Conservation (phyloP, 2,329 filamentous ascomycete species). For the Fusarium foetens region DNA sequence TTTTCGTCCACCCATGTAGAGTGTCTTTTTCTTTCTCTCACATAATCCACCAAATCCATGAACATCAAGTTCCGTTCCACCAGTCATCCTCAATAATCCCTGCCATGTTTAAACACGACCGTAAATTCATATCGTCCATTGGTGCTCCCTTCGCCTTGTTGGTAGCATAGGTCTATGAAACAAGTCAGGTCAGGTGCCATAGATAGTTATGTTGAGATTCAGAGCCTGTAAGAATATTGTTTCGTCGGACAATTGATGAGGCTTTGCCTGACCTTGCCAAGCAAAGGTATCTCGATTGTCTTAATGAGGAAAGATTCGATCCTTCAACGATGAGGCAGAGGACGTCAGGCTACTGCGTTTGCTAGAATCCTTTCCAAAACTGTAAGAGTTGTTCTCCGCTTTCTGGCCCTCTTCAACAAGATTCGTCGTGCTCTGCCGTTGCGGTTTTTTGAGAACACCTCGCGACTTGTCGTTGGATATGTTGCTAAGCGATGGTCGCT, state of each 20-base stretch:
- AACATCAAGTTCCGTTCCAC: neutral
- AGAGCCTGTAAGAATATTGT: neutral
- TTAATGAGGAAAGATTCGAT: slow-evolving; percentile 40
- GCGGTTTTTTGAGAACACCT: slow-evolving; percentile 53
- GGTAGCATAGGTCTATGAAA: neutral
- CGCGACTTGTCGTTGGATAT: slow-evolving; percentile 38
- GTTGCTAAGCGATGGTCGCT: slow-evolving; percentile 40
- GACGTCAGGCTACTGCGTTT: slow-evolving; percentile 41
- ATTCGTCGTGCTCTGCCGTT: slow-evolving; percentile 44
- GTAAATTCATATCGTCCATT: neutral
- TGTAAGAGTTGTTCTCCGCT: slow-evolving; percentile 39
- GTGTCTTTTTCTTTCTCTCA: slow-evolving; percentile 1
- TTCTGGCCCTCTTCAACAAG: slow-evolving; percentile 41
- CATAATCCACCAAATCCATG: neutral
- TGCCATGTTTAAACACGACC: neutral
- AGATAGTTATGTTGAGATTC: neutral
- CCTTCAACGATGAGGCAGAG: slow-evolving; percentile 42
- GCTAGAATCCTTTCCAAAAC: slow-evolving; percentile 33
- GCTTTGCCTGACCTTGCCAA: neutral
- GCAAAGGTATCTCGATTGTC: neutral
- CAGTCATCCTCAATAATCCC: neutral
- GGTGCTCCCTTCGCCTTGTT: neutral
- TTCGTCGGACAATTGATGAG: neutral
- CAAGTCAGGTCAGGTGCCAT: neutral
- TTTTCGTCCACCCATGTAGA: slow-evolving; percentile 2